These are phyloP conservation scores for Cryoendolithus antarcticus DNA, from an alignment of 2,329 filamentous ascomycete species.

Conservation along the genomic window DNA sequence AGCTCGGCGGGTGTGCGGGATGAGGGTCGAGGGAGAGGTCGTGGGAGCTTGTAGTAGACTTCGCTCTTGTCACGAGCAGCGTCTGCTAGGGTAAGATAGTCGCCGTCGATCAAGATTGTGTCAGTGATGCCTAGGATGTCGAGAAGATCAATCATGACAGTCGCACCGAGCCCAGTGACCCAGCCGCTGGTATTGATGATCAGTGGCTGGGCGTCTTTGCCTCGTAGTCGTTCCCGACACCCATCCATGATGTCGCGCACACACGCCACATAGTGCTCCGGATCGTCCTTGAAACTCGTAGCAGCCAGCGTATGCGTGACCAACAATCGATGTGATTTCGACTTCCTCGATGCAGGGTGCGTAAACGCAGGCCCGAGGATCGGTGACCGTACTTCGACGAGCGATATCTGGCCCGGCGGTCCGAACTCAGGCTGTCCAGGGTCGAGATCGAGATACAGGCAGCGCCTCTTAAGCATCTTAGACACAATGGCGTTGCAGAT, in stretches of 20 bases:
- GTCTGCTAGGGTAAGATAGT: conserved; percentile 38
- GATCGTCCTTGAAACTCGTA: conserved; percentile 52
- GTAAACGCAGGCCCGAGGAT: conserved; percentile 58
- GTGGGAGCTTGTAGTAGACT: conserved; percentile 39
- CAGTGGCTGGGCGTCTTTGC: conserved; percentile 33
- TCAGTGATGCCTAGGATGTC: conserved; percentile 43
- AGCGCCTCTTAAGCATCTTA: conserved; percentile 14
- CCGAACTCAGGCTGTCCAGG: conserved; percentile 67
- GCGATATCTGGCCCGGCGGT: conserved; percentile 56
- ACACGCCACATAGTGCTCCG: conserved; percentile 54
- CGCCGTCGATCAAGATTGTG: conserved; percentile 56
- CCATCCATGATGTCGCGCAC: conserved; percentile 44
- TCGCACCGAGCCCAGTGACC: conserved; percentile 58
- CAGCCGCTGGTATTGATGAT: conserved; percentile 66
- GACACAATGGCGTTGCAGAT: conserved; percentile 53
- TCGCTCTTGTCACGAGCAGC: conserved; percentile 10
- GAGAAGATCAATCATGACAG: conserved; percentile 49
- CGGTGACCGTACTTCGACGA: conserved; percentile 47
- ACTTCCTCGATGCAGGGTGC: conserved; percentile 33
- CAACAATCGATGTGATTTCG: conserved; percentile 29
- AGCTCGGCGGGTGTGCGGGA: conserved; percentile 53
- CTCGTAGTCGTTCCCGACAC: neutral
- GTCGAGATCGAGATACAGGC: conserved; percentile 59
- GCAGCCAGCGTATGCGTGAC: conserved; percentile 56
- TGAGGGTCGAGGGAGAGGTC: conserved; percentile 44